Base-by-base conservation (phyloP, 768 basidiomycete species). In the Inosperma sp. region DNA sequence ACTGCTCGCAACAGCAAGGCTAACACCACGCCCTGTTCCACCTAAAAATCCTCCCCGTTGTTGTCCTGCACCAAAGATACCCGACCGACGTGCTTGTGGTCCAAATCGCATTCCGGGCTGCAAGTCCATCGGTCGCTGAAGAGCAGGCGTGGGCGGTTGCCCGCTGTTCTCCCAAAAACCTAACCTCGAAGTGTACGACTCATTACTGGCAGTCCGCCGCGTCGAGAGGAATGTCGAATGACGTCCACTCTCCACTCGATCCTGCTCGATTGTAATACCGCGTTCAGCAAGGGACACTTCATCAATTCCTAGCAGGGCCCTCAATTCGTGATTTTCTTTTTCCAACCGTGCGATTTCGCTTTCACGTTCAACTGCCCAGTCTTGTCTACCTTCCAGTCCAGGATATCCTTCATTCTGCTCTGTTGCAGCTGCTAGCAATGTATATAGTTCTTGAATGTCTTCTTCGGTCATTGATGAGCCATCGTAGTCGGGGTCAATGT, bases 301-400 rank as follows among this genome's bases (percentile, higher is more conserved):
- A 65, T 88, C 86, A 53, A 98, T 92, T 14, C 80, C 82, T 39
- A 99, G 71, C 67, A 87, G 64, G 60, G 75, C 75, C 43, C 95
- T 75, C 43, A 99, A 70, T 49, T 82, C 77, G 36, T 80, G 77
- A 62, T 99, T 99, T 70, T 98, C 95, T 43, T 71, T 71, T 65
- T 86, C 84, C 35, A 99, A 70, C 42, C 93, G 78, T 8, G 76
- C 61, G 46, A 99, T 90, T 70, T 98, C 96, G 54, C 72, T 70
- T 65, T 98, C 95, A 54, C 96, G 79, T 65, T 92, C 89, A 52
- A 85, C 56, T 2, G 88, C 84, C 90, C 95, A 97, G 66, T 98
- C 93, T 34, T 76, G 72, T 19, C 80, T 67, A 4, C 71, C 71
- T 43, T 75, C 68, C 25, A 65, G 48, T 31, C 69, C 71, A 42